Evolutionary conservation across 768 basidiomycete species (phyloP), one percentile per base, ranked within the genome.

Genomic region (Hericium rajendrae): DNA sequence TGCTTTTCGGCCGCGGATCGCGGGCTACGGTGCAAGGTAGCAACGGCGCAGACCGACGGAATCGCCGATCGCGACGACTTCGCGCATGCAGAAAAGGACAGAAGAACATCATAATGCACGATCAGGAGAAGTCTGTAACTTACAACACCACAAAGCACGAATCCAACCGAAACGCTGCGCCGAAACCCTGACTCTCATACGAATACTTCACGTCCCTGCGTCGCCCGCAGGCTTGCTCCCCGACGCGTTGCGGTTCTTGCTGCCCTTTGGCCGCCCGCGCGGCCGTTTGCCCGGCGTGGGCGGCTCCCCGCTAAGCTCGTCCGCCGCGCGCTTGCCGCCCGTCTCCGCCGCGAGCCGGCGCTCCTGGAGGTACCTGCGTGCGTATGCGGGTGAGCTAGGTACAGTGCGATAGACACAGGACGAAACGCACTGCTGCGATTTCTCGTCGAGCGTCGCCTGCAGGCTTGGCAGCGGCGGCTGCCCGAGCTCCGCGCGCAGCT

Each of bases 391-490:
- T 53, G 55, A n/a, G 50, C 22, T 22, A 18, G 52, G n/a, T 55
- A 56, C 38, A 56, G 63, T 38, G 12, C 26, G 53, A 38, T 39
- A 15, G 59, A 32, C 56, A 28, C 32, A 22, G 11, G 18, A 43
- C 50, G 39, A 32, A 72, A 78, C 73, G 78, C 61, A 81, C 78
- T 76, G 73, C 13, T 74, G 70, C 28, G 74, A 71, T 67, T 78
- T 88, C 64, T 91, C 90, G 49, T 92, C 89, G 39, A 92, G 70
- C 32, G 82, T 88, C 37, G 74, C 72, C 63, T 91, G 88, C 48
- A 92, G 63, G 63, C 78, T 84, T 2, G 88, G 88, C 12, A 91
- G 69, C 2, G 90, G 83, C 0, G 80, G 72, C 62, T 91, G 85
- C 0, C 88, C 90, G 6, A 92, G 81, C 66, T 92, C 89, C 53